These are phyloP conservation scores for Sphagnurus paluster DNA, from an alignment of 1,284 basidiomycete genomes.

Conservation along the genomic window DNA sequence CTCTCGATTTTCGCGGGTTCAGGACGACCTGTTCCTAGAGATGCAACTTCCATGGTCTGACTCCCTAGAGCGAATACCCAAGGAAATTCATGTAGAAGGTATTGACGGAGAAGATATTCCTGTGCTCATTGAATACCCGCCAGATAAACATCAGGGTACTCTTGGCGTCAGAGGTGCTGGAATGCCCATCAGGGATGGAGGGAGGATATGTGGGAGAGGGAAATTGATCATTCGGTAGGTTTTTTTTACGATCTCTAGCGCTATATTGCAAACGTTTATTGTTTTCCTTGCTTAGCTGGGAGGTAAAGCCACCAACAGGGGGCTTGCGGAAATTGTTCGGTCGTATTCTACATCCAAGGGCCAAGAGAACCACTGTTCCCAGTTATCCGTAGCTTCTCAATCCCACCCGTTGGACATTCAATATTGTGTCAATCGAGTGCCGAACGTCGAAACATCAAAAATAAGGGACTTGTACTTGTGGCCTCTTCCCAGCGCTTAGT, in stretches of 20 bases:
- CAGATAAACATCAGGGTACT: slow-evolving; percentile 66
- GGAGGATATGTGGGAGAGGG: slow-evolving; percentile 67
- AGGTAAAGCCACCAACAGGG: slow-evolving; percentile 23
- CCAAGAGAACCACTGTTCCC: background rate
- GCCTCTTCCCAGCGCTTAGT: too few species aligned
- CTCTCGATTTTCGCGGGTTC: slow-evolving; percentile 65
- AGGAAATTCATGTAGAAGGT: slow-evolving; percentile 59
- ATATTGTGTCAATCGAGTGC: too few species aligned
- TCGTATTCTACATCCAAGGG: slow-evolving; percentile 13
- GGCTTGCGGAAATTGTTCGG: slow-evolving; percentile 12
- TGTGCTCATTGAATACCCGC: slow-evolving; percentile 63
- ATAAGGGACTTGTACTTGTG: too few species aligned
- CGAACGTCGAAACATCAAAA: too few species aligned
- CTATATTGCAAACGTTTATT: slow-evolving; percentile 9
- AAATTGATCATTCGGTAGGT: slow-evolving; percentile 77
- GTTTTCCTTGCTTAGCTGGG: slow-evolving; percentile 31
- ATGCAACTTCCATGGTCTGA: slow-evolving; percentile 74
- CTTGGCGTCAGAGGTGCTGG: slow-evolving; percentile 69
- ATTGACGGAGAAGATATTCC: slow-evolving; percentile 69
- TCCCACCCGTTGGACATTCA: too few species aligned
- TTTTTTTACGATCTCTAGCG: background rate
- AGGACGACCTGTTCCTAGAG: slow-evolving; percentile 71
- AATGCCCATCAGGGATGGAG: slow-evolving; percentile 77
- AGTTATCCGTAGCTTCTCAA: background rate
- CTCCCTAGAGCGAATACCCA: slow-evolving; percentile 43